These are phyloP conservation scores for Aureobasidium subglaciale DNA, from an alignment of 2,329 filamentous ascomycete species.

Conservation along the genomic window DNA sequence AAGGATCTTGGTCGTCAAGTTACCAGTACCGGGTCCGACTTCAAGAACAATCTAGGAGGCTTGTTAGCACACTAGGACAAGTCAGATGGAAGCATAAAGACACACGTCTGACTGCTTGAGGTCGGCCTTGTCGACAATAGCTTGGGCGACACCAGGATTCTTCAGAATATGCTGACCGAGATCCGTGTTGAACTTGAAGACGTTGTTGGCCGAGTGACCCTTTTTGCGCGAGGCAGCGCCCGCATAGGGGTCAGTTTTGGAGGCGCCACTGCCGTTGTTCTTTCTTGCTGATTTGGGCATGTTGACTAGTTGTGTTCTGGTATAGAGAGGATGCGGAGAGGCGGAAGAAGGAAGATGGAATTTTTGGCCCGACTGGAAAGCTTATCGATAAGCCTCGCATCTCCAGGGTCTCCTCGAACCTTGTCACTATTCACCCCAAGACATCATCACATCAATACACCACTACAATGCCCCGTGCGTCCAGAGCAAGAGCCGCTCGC, in stretches of 20 bases:
- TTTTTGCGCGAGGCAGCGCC: slow-evolving; percentile 42
- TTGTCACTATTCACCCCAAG: background rate
- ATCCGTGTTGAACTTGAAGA: slow-evolving; percentile 96
- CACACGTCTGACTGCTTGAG: slow-evolving; percentile 74
- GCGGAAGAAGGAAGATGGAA: background rate
- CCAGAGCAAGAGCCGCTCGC: background rate
- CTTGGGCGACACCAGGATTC: slow-evolving; percentile 76
- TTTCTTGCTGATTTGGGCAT: slow-evolving; percentile 40
- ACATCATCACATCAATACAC: slow-evolving; percentile 2
- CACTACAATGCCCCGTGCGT: slow-evolving; percentile 8
- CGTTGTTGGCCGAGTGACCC: slow-evolving; percentile 54
- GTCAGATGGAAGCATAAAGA: background rate
- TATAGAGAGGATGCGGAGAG: slow-evolving; percentile 8
- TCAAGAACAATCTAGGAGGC: slow-evolving; percentile 63
- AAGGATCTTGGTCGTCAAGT: slow-evolving; percentile 81
- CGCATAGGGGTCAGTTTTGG: slow-evolving; percentile 38
- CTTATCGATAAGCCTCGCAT: slow-evolving; percentile 16
- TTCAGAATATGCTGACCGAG: slow-evolving; percentile 89
- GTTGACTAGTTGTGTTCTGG: slow-evolving; percentile 18
- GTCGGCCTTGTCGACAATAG: slow-evolving; percentile 77
- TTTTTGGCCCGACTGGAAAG: slow-evolving; percentile 10
- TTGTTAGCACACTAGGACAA: background rate
- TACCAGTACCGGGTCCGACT: slow-evolving; percentile 84
- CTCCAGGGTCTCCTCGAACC: background rate
- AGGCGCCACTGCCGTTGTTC: slow-evolving; percentile 29